Evolutionary conservation across 176 grass and related monocot species (phyloP), one percentile per base, ranked within the genome.

Genomic region (Saccharum officinarum): DNA sequence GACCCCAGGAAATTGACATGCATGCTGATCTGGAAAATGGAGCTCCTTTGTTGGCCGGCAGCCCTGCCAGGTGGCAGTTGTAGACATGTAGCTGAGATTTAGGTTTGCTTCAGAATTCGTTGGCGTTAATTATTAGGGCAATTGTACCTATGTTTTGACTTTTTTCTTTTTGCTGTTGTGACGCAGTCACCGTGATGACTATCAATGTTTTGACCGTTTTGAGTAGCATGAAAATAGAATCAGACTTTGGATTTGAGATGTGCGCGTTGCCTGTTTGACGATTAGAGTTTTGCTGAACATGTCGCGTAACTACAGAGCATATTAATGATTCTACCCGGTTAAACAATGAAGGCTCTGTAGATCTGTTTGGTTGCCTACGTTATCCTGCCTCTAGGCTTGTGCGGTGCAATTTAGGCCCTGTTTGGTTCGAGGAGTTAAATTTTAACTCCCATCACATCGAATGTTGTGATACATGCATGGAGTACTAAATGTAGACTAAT

Each of bases 61-160:
- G 52, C 42, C 54, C 71, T 79, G 33, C 31, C 71, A 73, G 70
- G 41, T 88, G 81, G 68, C 55, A 66, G 54, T 54, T 86, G 79
- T 71, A 76, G 73, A 81, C 30, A 78, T 83, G 73, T 84, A 83
- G 41, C 52, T 62, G 73, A 88, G 65, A 36, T 77, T 23, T 40
- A 81, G 16, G 7, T 41, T 39, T 5, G 3, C 62, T 67, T 68
- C 62, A 31, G 76, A 81, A 80, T 82, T 69, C 4, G 33, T 82
- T 54, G 63, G 36, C 42, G 40, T 36, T 64, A 86, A 45, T 62
- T 55, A 64, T 39, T 85, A 72, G 78, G 18, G 55, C 59, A 1
- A n/a, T 39, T 86, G 69, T 86, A 80, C 64, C 44, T 74, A 15
- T 74, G 4, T 69, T 82, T 30, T 15, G 62, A 30, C 10, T 28